Conservation (phyloP, 148 eudicot genomes). For the Gaultheria prostrata region DNA sequence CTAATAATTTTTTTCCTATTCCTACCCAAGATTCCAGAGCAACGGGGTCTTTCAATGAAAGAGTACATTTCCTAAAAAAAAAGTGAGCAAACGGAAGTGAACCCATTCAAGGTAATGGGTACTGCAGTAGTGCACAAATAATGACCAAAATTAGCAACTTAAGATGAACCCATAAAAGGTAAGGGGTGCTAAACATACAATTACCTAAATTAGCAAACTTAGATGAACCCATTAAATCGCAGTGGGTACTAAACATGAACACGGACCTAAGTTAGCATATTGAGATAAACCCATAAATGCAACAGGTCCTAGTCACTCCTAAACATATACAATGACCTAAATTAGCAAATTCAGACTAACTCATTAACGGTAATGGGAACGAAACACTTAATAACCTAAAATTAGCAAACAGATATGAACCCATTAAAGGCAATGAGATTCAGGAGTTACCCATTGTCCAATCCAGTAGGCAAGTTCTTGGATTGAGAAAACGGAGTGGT, state of each 20-base stretch:
- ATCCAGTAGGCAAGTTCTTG: constrained; percentile 73
- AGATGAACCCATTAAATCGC: background rate
- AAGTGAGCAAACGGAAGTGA: too few species aligned
- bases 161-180: background rate
- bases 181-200: background rate
- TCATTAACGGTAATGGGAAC: background rate
- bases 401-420: background rate
- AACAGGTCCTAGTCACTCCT: background rate
- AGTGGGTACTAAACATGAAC: background rate
- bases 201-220: background rate
- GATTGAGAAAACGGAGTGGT: constrained; percentile 91
- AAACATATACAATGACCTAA: background rate
- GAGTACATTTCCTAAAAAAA: too few species aligned
- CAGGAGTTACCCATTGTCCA: constrained; percentile 74
- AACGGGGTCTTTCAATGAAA: too few species aligned
- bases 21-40: too few species aligned
- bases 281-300: background rate
- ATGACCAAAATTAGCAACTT: too few species aligned
- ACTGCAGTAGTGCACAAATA: too few species aligned
- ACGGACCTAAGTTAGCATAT: background rate
- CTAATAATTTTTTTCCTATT: too few species aligned
- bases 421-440: background rate
- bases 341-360: background rate
- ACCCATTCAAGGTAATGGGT: too few species aligned
- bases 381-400: background rate